Conservation (phyloP, 495 filamentous ascomycete species). For the Podospora bellae-mahoneyi region DNA sequence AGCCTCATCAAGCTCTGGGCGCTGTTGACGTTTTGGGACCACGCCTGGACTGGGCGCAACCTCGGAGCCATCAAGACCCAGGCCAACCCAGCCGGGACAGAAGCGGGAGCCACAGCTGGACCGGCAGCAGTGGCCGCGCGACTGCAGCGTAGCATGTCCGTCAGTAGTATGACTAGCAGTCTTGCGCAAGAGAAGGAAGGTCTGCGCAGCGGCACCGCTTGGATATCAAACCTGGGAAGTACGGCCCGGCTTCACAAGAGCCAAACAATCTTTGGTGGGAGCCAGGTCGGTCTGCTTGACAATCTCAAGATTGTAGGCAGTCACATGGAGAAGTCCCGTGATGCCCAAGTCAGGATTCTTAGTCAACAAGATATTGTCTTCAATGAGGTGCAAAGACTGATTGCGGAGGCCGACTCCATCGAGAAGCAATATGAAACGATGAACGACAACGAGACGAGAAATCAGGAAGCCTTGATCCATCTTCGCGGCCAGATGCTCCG, state of each 20-base stretch:
- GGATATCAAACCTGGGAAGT: not conserved
- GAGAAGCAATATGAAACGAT: not conserved
- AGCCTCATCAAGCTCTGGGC: conserved; percentile 61
- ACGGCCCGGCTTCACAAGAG: not conserved
- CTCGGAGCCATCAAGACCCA: not conserved
- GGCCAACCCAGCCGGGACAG: not conserved
- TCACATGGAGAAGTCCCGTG: too few species aligned
- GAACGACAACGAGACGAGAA: not conserved
- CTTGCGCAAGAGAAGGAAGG: not conserved
- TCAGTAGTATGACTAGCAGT: not conserved
- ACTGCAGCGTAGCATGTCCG: not conserved
- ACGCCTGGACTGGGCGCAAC: conserved; percentile 29
- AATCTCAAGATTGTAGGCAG: not conserved
- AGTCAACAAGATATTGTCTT: not conserved
- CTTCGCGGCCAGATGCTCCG: not conserved
- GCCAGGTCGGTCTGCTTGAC: not conserved
- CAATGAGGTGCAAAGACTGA: not conserved
- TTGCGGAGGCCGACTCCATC: not conserved
- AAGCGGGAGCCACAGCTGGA: not conserved
- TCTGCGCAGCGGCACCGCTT: not conserved
- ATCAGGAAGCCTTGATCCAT: not conserved
- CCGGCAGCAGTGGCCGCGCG: not conserved
- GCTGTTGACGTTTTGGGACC: conserved; percentile 49
- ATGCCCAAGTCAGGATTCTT: not conserved
- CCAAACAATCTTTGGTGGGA: not conserved